A percentile compares a stretch with the other conserved stretches of the same genome.
Evolutionary conservation across 768 basidiomycete genomes (phyloP).

Genomic region (Mycena belliarum): DNA sequence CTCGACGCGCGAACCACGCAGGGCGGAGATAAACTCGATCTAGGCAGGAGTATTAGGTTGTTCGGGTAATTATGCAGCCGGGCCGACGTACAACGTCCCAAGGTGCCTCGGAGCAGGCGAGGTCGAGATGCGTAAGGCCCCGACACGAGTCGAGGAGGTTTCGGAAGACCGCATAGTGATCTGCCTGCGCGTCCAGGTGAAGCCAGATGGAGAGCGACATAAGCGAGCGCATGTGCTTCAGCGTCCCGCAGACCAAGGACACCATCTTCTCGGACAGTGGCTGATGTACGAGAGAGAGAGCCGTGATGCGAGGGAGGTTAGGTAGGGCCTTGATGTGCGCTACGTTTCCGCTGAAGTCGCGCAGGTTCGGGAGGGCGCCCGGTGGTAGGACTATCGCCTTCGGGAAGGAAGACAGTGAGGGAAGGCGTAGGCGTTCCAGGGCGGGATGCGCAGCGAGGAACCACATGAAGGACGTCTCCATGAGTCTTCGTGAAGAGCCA

Average conservation of each 20-base stretch:
- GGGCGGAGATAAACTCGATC: slow-evolving; percentile 21
- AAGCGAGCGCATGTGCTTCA: slow-evolving; percentile 19
- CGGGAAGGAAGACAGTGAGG: slow-evolving; percentile 22
- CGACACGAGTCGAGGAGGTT: slow-evolving; percentile 18
- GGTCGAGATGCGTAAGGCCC: slow-evolving; percentile 12
- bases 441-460: slow-evolving; percentile 16
- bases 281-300: slow-evolving; percentile 15
- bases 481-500: slow-evolving; percentile 6
- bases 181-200: slow-evolving; percentile 19
- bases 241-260: slow-evolving; percentile 13
- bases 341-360: slow-evolving; percentile 16
- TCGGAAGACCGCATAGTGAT: slow-evolving; percentile 20
- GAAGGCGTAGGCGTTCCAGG: slow-evolving; percentile 14
- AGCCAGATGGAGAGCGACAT: slow-evolving; percentile 20
- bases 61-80: not conserved
- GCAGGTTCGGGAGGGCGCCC: slow-evolving; percentile 8
- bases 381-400: slow-evolving; percentile 14
- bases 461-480: slow-evolving; percentile 22
- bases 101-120: slow-evolving; percentile 21
- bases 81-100: slow-evolving; percentile 17
- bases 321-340: slow-evolving; percentile 17
- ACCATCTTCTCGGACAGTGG: slow-evolving; percentile 21
- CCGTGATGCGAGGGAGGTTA: slow-evolving; percentile 13
- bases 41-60: slow-evolving; percentile 6
- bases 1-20: slow-evolving; percentile 17